phyloP scores from a whole-genome alignment of 164 flowering plant genomes.

The Magnolia changhungtana region DNA sequence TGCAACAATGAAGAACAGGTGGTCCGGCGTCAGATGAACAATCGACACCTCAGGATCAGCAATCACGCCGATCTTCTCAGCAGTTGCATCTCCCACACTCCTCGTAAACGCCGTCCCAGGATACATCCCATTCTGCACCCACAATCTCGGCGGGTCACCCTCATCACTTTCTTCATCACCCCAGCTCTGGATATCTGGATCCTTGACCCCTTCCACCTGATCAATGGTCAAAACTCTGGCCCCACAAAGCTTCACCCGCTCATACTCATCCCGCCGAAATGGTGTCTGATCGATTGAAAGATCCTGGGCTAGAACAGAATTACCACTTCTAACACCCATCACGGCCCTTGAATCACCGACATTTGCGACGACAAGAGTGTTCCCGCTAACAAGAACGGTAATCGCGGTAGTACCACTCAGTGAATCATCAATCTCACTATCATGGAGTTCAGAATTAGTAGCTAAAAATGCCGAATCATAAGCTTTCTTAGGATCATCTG shows the following conservation, averaged over 20 bases:
- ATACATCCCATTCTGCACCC: conserved; percentile 84
- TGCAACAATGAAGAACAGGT: conserved; percentile 84
- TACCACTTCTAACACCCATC: conserved; percentile 59
- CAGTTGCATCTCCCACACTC: conserved; percentile 80
- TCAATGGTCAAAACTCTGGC: conserved; percentile 88
- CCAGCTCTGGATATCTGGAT: conserved; percentile 81
- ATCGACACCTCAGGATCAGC: conserved; percentile 76
- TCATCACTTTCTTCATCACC: conserved; percentile 82
- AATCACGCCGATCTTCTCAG: conserved; percentile 88
- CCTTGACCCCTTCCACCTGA: conserved; percentile 85
- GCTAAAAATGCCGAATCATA: conserved; percentile 55
- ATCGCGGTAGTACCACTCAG: conserved; percentile 99
- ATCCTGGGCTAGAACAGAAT: conserved; percentile 53
- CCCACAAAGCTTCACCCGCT: conserved; percentile 85
- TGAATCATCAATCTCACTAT: conserved; percentile 78
- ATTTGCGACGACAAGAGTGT: conserved; percentile 75
- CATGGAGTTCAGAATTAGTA: conserved; percentile 62
- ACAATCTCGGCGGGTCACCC: conserved; percentile 91
- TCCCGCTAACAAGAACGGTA: conserved; percentile 72
- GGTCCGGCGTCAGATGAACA: conserved; percentile 58
- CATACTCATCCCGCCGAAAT: conserved; percentile 79
- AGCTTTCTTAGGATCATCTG: conserved; percentile 74
- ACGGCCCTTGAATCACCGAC: conserved; percentile 98
- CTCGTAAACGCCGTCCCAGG: conserved; percentile 97
- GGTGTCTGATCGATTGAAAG: conserved; percentile 91